These are phyloP conservation scores for Aspergillus costaricaensis DNA, from an alignment of 2,329 filamentous ascomycete species.

Conservation along the genomic window DNA sequence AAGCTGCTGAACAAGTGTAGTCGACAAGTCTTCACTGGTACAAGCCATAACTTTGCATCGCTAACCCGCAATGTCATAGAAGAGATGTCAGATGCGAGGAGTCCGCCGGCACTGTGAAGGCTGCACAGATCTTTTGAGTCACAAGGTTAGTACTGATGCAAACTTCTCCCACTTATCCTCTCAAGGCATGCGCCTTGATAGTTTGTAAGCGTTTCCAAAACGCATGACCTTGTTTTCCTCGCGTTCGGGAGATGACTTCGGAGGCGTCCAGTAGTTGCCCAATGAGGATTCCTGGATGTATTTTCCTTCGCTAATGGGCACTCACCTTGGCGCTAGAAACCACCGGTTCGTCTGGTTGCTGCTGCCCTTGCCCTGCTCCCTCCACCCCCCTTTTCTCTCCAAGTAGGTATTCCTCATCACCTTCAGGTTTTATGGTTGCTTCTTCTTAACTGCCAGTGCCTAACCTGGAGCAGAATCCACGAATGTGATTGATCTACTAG, in stretches of 20 bases:
- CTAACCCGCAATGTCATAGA: not conserved
- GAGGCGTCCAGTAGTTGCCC: conserved; percentile 15
- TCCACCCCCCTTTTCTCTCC: conserved; percentile 1
- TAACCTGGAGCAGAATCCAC: not conserved
- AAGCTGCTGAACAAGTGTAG: not conserved
- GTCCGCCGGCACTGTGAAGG: not conserved
- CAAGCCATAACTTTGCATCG: not conserved
- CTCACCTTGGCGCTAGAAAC: conserved; percentile 24
- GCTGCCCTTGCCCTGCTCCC: conserved; percentile 13
- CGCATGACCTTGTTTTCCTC: not conserved
- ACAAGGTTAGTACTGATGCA: not conserved
- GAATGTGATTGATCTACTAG: not conserved
- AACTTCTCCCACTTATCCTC: not conserved
- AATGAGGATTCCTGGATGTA: conserved; percentile 25
- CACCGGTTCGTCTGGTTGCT: conserved; percentile 12
- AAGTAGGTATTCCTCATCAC: not conserved
- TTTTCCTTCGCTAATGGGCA: conserved; percentile 20
- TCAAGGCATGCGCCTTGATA: not conserved
- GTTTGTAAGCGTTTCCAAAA: not conserved
- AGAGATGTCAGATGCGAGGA: not conserved
- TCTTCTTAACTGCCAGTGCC: not conserved
- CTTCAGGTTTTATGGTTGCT: not conserved
- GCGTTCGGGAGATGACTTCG: not conserved
- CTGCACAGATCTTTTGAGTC: not conserved
- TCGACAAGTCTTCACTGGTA: not conserved